Base-by-base conservation (phyloP, 306 rosid species). In the Fragaria ananassa region DNA sequence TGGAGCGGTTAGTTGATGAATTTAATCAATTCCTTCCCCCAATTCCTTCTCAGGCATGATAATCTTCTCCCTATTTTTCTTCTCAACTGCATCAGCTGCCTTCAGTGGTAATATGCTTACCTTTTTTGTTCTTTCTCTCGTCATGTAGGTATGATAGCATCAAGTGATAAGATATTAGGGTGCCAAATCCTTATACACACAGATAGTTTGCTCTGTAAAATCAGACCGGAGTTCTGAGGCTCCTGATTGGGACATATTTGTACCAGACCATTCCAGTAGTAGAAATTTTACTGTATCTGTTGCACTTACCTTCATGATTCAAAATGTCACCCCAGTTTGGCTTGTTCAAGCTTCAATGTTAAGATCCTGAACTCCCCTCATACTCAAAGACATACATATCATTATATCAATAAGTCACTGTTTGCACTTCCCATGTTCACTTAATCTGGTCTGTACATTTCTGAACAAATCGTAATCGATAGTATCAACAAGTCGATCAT, bases 1-100 rank as follows among this genome's bases (percentile, higher is more conserved):
- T 96, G 65, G 99, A 96, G 84, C 82, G 99, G 75, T 81, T 92
- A 80, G 90, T 96, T 4, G 89, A 83, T 37, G 79, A 64, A 9
- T 19, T 64, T 37, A 64, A 64, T 41, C 46, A 34, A 37, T 64
- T 75, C 85, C 89, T 82, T 83, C 81, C 39, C 66, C 81, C 81
- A 77, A 74, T 83, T 83, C 79, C 86, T 66, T 79, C 82, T 57
- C 86, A 85, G 89, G 86, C 90, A 73, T 80, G 72, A 25, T 51
- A 74, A 18, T 68, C 70, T 72, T 74, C 45, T 76, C 39, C 13
- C 14, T 49, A 71, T 74, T 23, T 74, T n/a, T 51, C 37, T 67
- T 45, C 46, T 76, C 57, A 45, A 35, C 57, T 79, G 78, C 74
- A 85, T 74, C 72, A 58, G 64, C 66, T 27, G 19, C 39, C 66